Evolutionary conservation across 1,284 basidiomycete genomes (phyloP), one percentile per base, ranked within the genome.

Genomic region (Ganoderma sinense): DNA sequence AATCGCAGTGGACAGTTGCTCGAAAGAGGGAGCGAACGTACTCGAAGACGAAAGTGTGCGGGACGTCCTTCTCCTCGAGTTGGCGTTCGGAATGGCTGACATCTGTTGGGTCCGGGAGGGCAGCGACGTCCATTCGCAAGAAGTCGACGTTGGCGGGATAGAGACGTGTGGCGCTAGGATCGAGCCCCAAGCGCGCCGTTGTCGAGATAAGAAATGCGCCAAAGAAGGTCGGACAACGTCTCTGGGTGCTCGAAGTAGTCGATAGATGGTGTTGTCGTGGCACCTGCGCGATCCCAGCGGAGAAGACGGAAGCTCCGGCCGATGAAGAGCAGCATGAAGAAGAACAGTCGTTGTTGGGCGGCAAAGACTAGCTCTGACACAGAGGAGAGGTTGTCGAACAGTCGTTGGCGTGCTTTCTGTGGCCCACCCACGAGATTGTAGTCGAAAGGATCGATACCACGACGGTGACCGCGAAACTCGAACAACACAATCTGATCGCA

Each of bases 231-330:
- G 53, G 51, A 66, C 26, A 67, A 39, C 14, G 60, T 56, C 23
- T 66, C 43, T 45, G 58, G 60, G 11, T 23, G 65, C 43, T 62
- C 40, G 31, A 26, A 53, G 53, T 71, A 71, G 67, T 71, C 64
- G 23, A 66, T 11, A 4, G 41, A 26, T 16, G 59, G 48, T 4
- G 70, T 69, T 2, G 66, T 59, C 18, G 64, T 41, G 3, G 65
- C 29, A 6, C 69, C 71, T 1, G 69, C 66, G 1, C 62, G 51
- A 36, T 70, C 67, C 62, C 58, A 73, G 40, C 67, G 65, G 43
- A 69, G 56, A 10, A 65, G 20, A 0, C 71, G 64, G 6, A 59
- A 64, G 18, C 53, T 23, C 11, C 62, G 62, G 7, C 62, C 62
- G 13, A 64, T 20, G 56, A 68, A 29, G 14, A 67, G 29, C 8